phyloP scores from a whole-genome alignment of 345 rosid species.

The Eucalyptus cloeziana region DNA sequence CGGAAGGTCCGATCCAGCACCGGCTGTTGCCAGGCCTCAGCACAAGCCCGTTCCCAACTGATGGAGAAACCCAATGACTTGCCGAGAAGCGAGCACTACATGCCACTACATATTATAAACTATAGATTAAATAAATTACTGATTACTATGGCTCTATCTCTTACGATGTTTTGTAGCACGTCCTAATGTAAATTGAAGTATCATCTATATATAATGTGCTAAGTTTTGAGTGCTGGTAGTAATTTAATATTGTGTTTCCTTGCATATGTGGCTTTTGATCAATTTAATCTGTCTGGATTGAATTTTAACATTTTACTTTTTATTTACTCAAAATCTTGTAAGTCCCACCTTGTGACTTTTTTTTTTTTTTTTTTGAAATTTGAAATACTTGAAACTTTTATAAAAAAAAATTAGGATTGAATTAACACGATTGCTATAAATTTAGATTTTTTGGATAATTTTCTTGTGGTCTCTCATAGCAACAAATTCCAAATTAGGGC shows the following conservation, averaged over 20 bases:
- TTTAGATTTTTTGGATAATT: not conserved
- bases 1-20: conserved; percentile 56
- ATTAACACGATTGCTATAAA: too few species aligned
- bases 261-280: not conserved
- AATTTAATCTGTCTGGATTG: not conserved
- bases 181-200: not conserved
- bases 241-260: not conserved
- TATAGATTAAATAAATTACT: not conserved
- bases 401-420: not conserved
- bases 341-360: fast-evolving
- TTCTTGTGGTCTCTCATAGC: not conserved
- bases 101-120: not conserved
- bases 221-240: not conserved
- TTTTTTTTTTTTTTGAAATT: not conserved
- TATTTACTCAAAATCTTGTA: not conserved
- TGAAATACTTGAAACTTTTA: not conserved
- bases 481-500: not conserved
- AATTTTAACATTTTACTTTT: not conserved
- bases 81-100: not conserved
- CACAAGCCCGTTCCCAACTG: conserved; percentile 90
- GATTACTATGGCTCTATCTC: not conserved
- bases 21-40: conserved; percentile 73
- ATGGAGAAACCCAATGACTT: not conserved
- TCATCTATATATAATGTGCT: not conserved
- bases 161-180: not conserved